Percentiles rank a stretch among this genome's conserved stretches.
These are phyloP conservation scores for Skeletonema grethae DNA, from an alignment of 108 stramenopile genomes.

Conservation along the genomic window DNA sequence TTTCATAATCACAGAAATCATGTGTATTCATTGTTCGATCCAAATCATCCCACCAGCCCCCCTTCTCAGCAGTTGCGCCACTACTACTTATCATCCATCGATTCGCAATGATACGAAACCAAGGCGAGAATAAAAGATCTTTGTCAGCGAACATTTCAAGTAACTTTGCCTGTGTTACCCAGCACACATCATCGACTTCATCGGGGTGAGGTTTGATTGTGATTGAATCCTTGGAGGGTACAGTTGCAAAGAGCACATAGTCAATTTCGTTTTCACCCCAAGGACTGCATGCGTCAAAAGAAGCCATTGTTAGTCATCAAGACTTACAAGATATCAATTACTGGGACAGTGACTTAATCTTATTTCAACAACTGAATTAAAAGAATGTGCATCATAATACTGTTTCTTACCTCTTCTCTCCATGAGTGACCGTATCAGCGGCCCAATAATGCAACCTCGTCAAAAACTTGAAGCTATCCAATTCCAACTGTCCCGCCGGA, in stretches of 20 bases:
- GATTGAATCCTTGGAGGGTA: slow-evolving; percentile 65
- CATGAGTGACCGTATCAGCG: slow-evolving; percentile 90
- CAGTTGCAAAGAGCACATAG: slow-evolving; percentile 89
- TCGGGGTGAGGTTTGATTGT: slow-evolving; percentile 88
- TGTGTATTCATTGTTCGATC: slow-evolving; percentile 79
- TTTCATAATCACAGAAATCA: slow-evolving; percentile 62
- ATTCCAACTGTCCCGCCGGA: slow-evolving; percentile 52
- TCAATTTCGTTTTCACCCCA: slow-evolving; percentile 99
- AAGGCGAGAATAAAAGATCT: slow-evolving; percentile 81
- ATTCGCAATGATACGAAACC: slow-evolving; percentile 89
- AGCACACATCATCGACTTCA: slow-evolving; percentile 87
- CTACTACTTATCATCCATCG: slow-evolving; percentile 71
- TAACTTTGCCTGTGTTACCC: slow-evolving; percentile 67
- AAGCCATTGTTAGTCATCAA: too few species aligned
- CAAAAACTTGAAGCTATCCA: slow-evolving; percentile 90
- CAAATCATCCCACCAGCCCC: slow-evolving; percentile 86
- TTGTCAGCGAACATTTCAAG: slow-evolving; percentile 74
- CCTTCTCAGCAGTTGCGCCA: background rate
- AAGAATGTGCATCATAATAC: background rate
- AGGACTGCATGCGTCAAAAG: slow-evolving; percentile 40
- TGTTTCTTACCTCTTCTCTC: slow-evolving; percentile 58
- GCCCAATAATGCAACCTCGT: slow-evolving; percentile 99
- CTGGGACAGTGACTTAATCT: too few species aligned
- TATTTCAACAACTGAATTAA: too few species aligned
- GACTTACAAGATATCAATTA: too few species aligned